Evolutionary conservation across 1,139 yeast genomes (phyloP).

Genomic region (Magnusiomyces tetraspermus): DNA sequence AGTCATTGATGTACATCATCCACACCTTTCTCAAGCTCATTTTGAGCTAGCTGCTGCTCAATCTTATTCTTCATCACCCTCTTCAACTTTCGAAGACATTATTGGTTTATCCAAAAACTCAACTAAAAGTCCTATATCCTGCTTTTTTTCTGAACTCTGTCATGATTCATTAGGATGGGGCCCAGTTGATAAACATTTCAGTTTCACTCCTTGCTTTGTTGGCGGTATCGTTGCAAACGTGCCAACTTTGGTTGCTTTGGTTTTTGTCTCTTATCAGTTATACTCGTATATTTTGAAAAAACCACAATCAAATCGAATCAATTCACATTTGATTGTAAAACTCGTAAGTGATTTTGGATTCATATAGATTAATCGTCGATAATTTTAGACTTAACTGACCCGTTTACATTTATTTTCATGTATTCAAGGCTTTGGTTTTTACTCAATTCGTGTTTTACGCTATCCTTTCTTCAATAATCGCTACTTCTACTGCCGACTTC

Average conservation of each 20-base stretch:
- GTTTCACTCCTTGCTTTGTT: slow-evolving; percentile 73
- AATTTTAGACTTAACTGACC: no score
- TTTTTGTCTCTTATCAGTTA: slow-evolving; percentile 45
- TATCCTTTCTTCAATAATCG: slow-evolving; percentile 24
- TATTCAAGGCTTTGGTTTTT: slow-evolving; percentile 26
- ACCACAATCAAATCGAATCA: slow-evolving; percentile 29
- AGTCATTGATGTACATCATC: background rate
- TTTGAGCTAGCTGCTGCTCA: background rate
- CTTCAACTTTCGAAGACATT: background rate
- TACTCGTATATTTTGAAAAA: slow-evolving; percentile 23
- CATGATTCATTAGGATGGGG: slow-evolving; percentile 62
- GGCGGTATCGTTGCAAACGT: slow-evolving; percentile 56
- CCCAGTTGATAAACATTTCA: slow-evolving; percentile 49
- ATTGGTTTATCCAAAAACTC: background rate
- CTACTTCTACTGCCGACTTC: slow-evolving; percentile 19
- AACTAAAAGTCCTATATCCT: background rate
- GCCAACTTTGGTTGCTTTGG: slow-evolving; percentile 44
- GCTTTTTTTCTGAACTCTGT: slow-evolving; percentile 28
- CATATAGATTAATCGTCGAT: no score
- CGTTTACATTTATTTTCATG: background rate
- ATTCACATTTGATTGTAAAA: slow-evolving; percentile 35
- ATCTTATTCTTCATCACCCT: background rate
- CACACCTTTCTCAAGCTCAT: background rate
- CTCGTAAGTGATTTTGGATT: slow-evolving; percentile 16
- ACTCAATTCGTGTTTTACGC: slow-evolving; percentile 37